Percentiles rank a stretch among this genome's conserved stretches.
Evolutionary conservation across 2,329 filamentous ascomycete species (phyloP).

Genomic region (Neopestalotiopsis clavispora): DNA sequence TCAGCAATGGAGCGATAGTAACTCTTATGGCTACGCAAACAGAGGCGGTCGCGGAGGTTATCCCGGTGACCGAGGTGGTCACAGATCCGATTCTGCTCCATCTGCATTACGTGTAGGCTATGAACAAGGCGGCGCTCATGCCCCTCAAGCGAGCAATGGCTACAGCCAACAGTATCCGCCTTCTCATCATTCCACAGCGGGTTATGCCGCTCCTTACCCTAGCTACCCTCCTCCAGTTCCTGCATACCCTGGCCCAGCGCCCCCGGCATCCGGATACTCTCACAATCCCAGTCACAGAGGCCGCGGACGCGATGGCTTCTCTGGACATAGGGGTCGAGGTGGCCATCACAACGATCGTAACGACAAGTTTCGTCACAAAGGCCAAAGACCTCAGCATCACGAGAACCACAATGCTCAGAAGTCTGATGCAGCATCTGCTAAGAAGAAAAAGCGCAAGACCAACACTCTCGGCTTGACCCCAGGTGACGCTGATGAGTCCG

Average conservation of each 20-base stretch:
- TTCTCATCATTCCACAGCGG: conserved; percentile 43
- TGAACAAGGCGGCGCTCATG: conserved; percentile 29
- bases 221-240: conserved; percentile 46
- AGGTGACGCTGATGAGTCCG: conserved; percentile 65
- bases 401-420: conserved; percentile 50
- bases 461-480: conserved; percentile 76
- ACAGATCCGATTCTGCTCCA: conserved; percentile 32
- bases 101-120: conserved; percentile 36
- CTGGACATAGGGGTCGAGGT: conserved; percentile 40
- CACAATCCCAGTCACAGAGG: conserved; percentile 42
- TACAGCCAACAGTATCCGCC: conserved; percentile 48
- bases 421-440: conserved; percentile 56
- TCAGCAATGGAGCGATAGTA: conserved; percentile 48
- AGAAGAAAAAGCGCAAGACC: conserved; percentile 74
- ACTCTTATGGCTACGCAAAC: conserved; percentile 34
- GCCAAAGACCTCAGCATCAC: conserved; percentile 36
- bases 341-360: conserved; percentile 44
- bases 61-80: conserved; percentile 46
- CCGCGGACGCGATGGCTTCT: conserved; percentile 46
- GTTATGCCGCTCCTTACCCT: conserved; percentile 35
- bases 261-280: conserved; percentile 21
- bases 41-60: conserved; percentile 49
- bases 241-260: conserved; percentile 32
- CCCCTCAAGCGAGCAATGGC: conserved; percentile 37
- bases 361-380: conserved; percentile 45